These are phyloP conservation scores for Lactarius pseudohatsudake DNA, from an alignment of 768 basidiomycete species.

Conservation along the genomic window DNA sequence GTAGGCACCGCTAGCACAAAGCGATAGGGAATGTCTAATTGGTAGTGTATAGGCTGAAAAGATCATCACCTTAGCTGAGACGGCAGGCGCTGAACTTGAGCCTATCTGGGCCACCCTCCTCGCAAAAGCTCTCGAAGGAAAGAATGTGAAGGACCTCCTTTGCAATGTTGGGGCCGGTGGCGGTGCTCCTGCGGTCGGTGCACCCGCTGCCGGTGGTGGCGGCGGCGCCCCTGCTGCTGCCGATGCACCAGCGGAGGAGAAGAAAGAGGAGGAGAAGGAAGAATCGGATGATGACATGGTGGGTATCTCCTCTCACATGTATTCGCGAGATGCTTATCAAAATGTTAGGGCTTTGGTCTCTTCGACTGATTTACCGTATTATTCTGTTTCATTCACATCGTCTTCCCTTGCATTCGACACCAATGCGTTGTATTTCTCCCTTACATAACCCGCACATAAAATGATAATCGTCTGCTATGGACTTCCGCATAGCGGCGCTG, in stretches of 20 bases:
- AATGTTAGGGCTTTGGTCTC: slow-evolving; percentile 84
- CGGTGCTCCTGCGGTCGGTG: slow-evolving; percentile 71
- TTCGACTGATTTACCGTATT: slow-evolving; percentile 67
- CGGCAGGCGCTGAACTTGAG: slow-evolving; percentile 85
- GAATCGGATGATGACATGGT: slow-evolving; percentile 92
- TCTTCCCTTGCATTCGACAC: slow-evolving; percentile 12
- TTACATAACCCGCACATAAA: slow-evolving; percentile 16
- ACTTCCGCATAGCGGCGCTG: slow-evolving; percentile 3
- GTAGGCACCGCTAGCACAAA: slow-evolving; percentile 36
- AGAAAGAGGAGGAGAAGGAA: slow-evolving; percentile 86
- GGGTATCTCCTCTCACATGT: slow-evolving; percentile 32
- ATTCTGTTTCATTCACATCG: slow-evolving; percentile 12
- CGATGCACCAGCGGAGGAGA: slow-evolving; percentile 74
- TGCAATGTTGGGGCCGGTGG: slow-evolving; percentile 94
- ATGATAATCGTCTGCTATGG: slow-evolving; percentile 3
- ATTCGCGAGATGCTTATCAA: slow-evolving; percentile 11
- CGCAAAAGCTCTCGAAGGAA: slow-evolving; percentile 96
- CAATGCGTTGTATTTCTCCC: slow-evolving; percentile 17
- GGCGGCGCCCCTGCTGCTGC: slow-evolving; percentile 61
- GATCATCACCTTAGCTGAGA: slow-evolving; percentile 79
- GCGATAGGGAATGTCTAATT: neutral
- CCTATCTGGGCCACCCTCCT: slow-evolving; percentile 97
- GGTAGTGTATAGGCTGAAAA: slow-evolving; percentile 72
- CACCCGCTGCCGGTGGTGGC: slow-evolving; percentile 52
- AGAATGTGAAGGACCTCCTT: slow-evolving; percentile 94